phyloP scores from a whole-genome alignment of 2,329 filamentous ascomycete genomes.

The Penicillium olsonii region DNA sequence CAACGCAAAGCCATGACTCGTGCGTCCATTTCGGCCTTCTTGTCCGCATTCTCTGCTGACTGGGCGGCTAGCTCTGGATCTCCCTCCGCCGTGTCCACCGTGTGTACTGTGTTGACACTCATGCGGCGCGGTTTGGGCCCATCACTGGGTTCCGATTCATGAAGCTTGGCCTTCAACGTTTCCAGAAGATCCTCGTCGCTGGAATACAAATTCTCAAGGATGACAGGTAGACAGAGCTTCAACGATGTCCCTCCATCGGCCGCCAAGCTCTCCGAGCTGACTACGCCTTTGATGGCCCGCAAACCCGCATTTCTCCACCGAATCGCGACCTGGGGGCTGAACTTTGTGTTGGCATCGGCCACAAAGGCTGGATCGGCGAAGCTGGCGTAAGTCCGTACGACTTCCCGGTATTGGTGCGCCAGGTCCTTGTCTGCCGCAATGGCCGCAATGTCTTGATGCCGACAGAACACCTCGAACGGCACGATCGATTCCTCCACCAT shows the following conservation, averaged over 20 bases:
- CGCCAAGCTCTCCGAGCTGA: conserved; percentile 75
- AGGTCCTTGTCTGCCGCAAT: conserved; percentile 85
- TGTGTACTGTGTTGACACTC: conserved; percentile 77
- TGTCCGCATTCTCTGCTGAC: conserved; percentile 84
- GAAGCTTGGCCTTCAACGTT: conserved; percentile 65
- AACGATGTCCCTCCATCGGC: conserved; percentile 76
- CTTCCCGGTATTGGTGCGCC: conserved; percentile 75
- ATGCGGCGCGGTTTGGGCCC: conserved; percentile 66
- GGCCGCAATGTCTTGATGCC: conserved; percentile 80
- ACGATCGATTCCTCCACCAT: conserved; percentile 89
- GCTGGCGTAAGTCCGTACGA: conserved; percentile 76
- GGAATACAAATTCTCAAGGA: conserved; percentile 83
- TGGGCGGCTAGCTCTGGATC: conserved; percentile 67
- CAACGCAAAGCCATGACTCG: conserved; percentile 82
- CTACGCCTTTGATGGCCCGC: conserved; percentile 77
- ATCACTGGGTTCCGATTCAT: conserved; percentile 68
- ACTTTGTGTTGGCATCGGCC: conserved; percentile 49
- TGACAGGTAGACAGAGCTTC: conserved; percentile 75
- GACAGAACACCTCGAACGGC: conserved; percentile 85
- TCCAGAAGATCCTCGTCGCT: conserved; percentile 63
- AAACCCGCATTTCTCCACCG: conserved; percentile 75
- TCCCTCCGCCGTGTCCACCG: conserved; percentile 68
- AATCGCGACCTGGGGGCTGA: conserved; percentile 73
- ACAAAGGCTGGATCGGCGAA: conserved; percentile 68
- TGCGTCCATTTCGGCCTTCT: conserved; percentile 84